These are phyloP conservation scores for Vitis hybrid DNA, from an alignment of 177 flowering plant genomes.

Conservation along the genomic window DNA sequence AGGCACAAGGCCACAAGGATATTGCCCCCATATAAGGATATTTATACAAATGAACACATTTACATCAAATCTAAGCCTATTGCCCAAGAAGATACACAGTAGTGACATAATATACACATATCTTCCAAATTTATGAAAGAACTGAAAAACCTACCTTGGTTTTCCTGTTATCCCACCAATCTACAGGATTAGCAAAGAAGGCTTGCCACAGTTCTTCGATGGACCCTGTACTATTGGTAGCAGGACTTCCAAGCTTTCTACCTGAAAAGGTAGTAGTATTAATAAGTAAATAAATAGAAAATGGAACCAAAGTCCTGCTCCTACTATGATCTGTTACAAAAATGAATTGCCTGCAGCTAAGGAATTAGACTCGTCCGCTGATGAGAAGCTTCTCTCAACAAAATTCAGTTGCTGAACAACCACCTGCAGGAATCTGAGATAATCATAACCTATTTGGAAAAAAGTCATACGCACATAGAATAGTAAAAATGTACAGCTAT, in stretches of 20 bases:
- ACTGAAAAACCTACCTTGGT: slow-evolving; percentile 55
- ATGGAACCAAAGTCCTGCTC: not conserved
- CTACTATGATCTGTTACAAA: not conserved
- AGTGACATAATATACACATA: not conserved
- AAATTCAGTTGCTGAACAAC: slow-evolving; percentile 85
- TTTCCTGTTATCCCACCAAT: slow-evolving; percentile 95
- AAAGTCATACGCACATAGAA: not conserved
- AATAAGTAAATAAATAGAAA: not conserved
- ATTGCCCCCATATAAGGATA: not conserved
- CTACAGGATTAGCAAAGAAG: slow-evolving; percentile 85
- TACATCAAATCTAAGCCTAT: not conserved
- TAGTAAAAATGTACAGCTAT: not conserved
- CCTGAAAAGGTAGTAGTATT: slow-evolving; percentile 32
- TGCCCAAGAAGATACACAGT: not conserved
- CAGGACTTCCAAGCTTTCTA: slow-evolving; percentile 29
- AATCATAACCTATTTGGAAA: not conserved
- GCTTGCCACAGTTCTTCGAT: slow-evolving; percentile 84
- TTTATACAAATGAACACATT: not conserved
- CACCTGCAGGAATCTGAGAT: slow-evolving; percentile 43
- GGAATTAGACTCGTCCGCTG: slow-evolving; percentile 35
- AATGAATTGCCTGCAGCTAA: slow-evolving; percentile 33
- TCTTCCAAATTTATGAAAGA: not conserved
- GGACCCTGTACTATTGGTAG: slow-evolving; percentile 37
- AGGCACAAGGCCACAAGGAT: too few species aligned
- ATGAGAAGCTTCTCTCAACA: slow-evolving; percentile 51